Conservation (phyloP, 2,329 filamentous ascomycete species). For the Colletotrichum spaethianum region DNA sequence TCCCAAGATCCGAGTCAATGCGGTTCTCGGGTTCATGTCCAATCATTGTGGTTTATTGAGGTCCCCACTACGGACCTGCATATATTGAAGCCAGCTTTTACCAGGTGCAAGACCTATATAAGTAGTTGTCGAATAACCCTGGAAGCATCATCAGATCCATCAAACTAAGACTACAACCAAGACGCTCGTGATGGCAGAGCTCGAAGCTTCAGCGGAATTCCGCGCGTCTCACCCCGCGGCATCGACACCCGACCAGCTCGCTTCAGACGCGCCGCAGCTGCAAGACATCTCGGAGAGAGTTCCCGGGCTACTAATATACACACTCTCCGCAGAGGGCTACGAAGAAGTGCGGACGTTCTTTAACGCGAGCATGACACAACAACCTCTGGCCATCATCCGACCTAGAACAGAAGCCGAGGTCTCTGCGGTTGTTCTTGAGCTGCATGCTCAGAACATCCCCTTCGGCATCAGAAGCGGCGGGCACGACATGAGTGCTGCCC, state of each 20-base stretch:
- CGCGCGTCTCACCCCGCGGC: constrained; percentile 15
- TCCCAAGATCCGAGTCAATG: no score
- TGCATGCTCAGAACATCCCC: constrained; percentile 15
- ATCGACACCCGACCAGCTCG: constrained; percentile 23
- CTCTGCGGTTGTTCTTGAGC: constrained; percentile 2
- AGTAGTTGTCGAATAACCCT: neutral
- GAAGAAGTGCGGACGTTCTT: constrained; percentile 16
- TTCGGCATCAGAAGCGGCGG: constrained; percentile 41
- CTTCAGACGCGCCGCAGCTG: constrained; percentile 17
- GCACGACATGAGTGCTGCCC: constrained; percentile 27
- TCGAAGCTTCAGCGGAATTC: constrained; percentile 31
- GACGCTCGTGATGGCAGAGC: neutral
- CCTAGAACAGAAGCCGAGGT: constrained; percentile 31
- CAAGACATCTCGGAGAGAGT: neutral
- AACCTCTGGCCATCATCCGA: constrained; percentile 28
- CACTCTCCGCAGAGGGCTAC: constrained; percentile 16
- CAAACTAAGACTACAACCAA: no score
- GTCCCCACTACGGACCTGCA: neutral
- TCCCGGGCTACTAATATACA: constrained; percentile 25
- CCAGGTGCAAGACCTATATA: neutral
- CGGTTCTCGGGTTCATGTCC: neutral
- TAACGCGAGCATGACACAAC: constrained; percentile 11
- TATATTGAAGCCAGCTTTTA: neutral
- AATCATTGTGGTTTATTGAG: neutral
- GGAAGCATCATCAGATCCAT: neutral